phyloP scores from a whole-genome alignment of 495 filamentous ascomycete species.

The Glonium stellatum region DNA sequence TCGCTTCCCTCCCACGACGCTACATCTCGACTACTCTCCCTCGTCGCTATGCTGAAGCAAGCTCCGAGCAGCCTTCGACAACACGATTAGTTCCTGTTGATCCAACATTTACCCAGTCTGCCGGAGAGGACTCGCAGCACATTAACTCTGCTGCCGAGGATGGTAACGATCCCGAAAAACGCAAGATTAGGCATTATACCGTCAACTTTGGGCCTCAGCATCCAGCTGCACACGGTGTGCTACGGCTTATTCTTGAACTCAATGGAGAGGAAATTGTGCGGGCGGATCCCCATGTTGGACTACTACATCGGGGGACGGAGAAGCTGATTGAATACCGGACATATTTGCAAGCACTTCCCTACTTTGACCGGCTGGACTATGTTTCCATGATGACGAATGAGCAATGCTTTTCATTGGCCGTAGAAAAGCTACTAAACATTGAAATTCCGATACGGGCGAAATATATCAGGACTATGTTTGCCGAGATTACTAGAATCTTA shows the following conservation, averaged over 20 bases:
- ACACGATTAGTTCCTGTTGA: slow-evolving; percentile 56
- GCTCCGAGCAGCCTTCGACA: slow-evolving; percentile 41
- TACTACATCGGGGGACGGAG: slow-evolving; percentile 95
- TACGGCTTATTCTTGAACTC: slow-evolving; percentile 94
- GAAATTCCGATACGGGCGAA: slow-evolving; percentile 95
- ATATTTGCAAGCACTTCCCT: slow-evolving; percentile 95
- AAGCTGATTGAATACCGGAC: slow-evolving; percentile 99
- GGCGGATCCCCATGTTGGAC: slow-evolving; percentile 91
- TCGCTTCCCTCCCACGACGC: slow-evolving; percentile 32
- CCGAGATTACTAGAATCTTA: slow-evolving; percentile 86
- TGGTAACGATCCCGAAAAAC: slow-evolving; percentile 49
- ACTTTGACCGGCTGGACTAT: slow-evolving; percentile 98
- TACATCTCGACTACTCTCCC: slow-evolving; percentile 62
- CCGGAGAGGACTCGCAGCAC: slow-evolving; percentile 30
- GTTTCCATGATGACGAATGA: slow-evolving; percentile 99
- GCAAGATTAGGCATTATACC: slow-evolving; percentile 97
- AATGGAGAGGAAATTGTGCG: slow-evolving; percentile 97
- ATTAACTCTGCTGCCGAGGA: slow-evolving; percentile 44
- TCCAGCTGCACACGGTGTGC: slow-evolving; percentile 96
- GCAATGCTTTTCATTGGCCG: slow-evolving; percentile 90
- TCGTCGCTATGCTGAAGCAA: slow-evolving; percentile 55
- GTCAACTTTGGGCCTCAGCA: slow-evolving; percentile 99
- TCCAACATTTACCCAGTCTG: slow-evolving; percentile 46
- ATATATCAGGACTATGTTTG: slow-evolving; percentile 94
- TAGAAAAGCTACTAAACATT: slow-evolving; percentile 96